Base-by-base conservation (phyloP, 2,329 filamentous ascomycete species). In the Nothopassalora personata region DNA sequence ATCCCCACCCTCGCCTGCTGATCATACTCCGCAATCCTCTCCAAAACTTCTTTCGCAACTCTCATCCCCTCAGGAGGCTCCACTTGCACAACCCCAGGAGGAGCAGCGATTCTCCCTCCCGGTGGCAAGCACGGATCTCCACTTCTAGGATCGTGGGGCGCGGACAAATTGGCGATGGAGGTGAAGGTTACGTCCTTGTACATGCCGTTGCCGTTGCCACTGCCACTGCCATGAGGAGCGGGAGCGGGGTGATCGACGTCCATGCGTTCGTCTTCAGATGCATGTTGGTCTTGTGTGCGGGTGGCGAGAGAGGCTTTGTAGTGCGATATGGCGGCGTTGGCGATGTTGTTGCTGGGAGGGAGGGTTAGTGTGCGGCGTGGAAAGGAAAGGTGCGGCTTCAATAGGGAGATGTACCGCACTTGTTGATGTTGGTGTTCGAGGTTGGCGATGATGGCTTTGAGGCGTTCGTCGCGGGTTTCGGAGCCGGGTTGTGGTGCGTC, bases 391-490 rank as follows among this genome's bases (percentile, higher is more conserved):
- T 28, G 19, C 9, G 11, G 11, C 31, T 8, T 34, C 2, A 34
- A 18, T 23, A 19, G 48, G 8, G 19, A 19, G 36, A 7, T 4
- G 7, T 45, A 64, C 61, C 52, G 55, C 27, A 61, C 62, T 34
- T 57, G 43, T 6, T 65, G 58, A 5, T 68, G 63, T 18, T 66
- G 58, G 10, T 59, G 56, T 6, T 68, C 66, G 23, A 69, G 56
- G 36, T 69, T 69, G 15, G 60, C 31, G 31, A 68, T 63, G 52
- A 68, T 68, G 53, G 56, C 57, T 19, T 62, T 58, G 30, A 68
- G 57, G 6, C 58, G 56, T 19, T 66, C 58, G 53, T 65, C 62
- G 30, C 30, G 27, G 18, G 27, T 31, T 54, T 57, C 58, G 57
- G 43, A 48, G 15, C 15, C 58, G 57, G 27, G 47, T 59, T 11